Conservation (phyloP, 2,329 filamentous ascomycete species). For the Clonostachys sp. region DNA sequence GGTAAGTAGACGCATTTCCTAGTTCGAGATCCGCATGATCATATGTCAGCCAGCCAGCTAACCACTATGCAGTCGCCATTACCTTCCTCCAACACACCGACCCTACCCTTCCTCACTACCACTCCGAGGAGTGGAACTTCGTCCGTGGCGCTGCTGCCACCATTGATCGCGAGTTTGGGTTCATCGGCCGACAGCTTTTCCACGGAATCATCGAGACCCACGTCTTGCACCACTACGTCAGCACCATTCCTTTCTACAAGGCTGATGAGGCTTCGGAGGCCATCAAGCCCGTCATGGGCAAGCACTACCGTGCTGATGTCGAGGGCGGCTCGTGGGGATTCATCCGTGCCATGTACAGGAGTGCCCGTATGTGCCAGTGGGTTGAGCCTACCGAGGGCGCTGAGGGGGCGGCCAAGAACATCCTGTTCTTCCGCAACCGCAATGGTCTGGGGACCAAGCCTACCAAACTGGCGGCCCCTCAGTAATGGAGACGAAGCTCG, state of each 20-base stretch:
- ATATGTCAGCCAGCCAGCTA: neutral
- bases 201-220: conserved; percentile 98
- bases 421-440: conserved; percentile 92
- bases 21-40: no score
- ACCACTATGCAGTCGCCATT: conserved; percentile 69
- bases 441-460: conserved; percentile 66
- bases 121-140: conserved; percentile 82
- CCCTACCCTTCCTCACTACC: conserved; percentile 89
- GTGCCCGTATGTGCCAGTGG: conserved; percentile 88
- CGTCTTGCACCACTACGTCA: conserved; percentile 96
- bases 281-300: conserved; percentile 92
- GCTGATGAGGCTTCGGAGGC: conserved; percentile 92
- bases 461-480: no score
- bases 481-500: no score
- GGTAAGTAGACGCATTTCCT: conserved; percentile 53
- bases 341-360: conserved; percentile 75
- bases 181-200: conserved; percentile 84
- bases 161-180: conserved; percentile 95
- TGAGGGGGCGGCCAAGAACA: conserved; percentile 73
- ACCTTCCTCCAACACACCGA: conserved; percentile 98
- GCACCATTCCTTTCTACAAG: conserved; percentile 93
- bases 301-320: conserved; percentile 85
- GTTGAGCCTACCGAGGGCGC: conserved; percentile 87
- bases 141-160: conserved; percentile 90
- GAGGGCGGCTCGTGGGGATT: conserved; percentile 77